Conservation (phyloP, 2,329 filamentous ascomycete species). For the Lachnellula occidentalis region DNA sequence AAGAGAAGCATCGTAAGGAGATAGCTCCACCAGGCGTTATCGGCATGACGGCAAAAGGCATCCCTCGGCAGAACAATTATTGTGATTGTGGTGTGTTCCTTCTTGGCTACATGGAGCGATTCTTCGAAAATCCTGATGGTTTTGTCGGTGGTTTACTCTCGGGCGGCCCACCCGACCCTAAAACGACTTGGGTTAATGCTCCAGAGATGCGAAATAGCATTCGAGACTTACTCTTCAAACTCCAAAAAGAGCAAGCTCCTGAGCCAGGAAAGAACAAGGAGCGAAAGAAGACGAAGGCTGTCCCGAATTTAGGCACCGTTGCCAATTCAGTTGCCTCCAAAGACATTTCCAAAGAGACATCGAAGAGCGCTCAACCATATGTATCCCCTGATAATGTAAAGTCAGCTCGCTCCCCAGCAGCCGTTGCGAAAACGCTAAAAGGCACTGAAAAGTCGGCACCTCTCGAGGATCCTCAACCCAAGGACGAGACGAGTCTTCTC, state of each 20-base stretch:
- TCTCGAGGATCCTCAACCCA: not conserved
- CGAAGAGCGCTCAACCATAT: conserved; percentile 2
- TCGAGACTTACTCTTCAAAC: conserved; percentile 56
- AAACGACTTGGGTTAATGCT: conserved; percentile 43
- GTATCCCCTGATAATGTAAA: not conserved
- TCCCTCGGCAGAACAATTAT: conserved; percentile 77
- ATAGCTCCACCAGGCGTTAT: conserved; percentile 28
- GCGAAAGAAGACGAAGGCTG: not conserved
- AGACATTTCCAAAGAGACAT: not conserved
- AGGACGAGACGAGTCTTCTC: not conserved
- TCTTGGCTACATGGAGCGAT: conserved; percentile 76
- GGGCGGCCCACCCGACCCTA: conserved; percentile 39
- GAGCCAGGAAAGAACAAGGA: conserved; percentile 3
- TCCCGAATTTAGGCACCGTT: not conserved
- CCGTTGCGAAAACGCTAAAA: too few relatives aligned
- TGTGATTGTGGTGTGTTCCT: conserved; percentile 89
- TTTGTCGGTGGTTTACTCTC: conserved; percentile 65
- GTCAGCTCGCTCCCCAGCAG: not conserved
- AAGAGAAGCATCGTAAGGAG: conserved; percentile 45
- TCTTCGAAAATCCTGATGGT: conserved; percentile 66
- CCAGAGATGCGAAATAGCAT: conserved; percentile 59
- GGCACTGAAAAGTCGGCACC: not conserved
- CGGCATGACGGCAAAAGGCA: conserved; percentile 64
- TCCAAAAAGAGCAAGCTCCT: conserved; percentile 52
- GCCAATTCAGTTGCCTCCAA: not conserved